Percentiles rank a stretch among this genome's conserved stretches.
These are phyloP conservation scores for Liriodendron chinense DNA, from an alignment of 164 flowering plant species.

Conservation along the genomic window DNA sequence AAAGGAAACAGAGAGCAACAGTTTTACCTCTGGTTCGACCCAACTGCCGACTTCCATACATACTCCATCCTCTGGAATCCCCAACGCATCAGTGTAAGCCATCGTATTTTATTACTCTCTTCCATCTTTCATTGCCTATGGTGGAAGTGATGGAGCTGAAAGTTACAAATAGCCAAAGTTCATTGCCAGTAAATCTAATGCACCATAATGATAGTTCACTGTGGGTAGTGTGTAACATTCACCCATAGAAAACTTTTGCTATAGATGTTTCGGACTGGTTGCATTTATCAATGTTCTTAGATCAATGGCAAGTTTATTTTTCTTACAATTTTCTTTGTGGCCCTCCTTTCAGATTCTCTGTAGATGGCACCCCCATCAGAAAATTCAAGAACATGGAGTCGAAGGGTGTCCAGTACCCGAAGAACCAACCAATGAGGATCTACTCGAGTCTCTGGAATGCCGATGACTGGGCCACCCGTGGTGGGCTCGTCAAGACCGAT, in stretches of 20 bases:
- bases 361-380: neutral
- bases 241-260: neutral
- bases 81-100: slow-evolving; percentile 8
- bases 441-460: slow-evolving; percentile 52
- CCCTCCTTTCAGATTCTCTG: neutral
- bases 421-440: slow-evolving; percentile 2
- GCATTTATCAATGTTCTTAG: neutral
- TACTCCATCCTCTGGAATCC: slow-evolving; percentile 20
- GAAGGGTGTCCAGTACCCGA: neutral
- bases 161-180: too few species aligned
- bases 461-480: slow-evolving; percentile 52
- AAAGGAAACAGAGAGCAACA: slow-evolving; percentile 20
- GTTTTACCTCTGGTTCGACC: slow-evolving; percentile 20
- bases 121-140: neutral
- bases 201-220: neutral
- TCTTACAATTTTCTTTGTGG: neutral
- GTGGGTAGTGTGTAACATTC: neutral
- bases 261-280: neutral
- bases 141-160: neutral
- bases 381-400: neutral
- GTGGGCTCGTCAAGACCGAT: slow-evolving; percentile 45
- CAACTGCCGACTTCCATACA: slow-evolving; percentile 12
- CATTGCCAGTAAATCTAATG: neutral
- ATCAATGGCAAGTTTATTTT: neutral
- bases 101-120: neutral